phyloP scores from a whole-genome alignment of 768 basidiomycete genomes.

The Tulasnella sp. region DNA sequence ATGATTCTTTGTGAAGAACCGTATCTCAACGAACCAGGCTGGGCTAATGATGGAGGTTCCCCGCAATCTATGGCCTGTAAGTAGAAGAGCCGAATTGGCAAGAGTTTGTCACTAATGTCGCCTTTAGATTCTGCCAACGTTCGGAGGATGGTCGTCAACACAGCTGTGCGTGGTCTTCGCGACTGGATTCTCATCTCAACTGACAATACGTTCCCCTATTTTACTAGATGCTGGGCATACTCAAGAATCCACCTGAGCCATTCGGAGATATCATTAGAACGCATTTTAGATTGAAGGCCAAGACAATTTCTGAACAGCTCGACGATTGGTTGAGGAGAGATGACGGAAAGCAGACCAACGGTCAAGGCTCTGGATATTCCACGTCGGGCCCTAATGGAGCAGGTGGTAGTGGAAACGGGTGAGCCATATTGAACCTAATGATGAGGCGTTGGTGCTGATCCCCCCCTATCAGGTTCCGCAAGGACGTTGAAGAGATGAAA shows the following conservation, averaged over 20 bases:
- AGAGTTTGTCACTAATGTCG: not conserved
- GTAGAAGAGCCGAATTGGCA: conserved; percentile 19
- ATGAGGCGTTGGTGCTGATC: conserved; percentile 25
- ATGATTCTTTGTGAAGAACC: conserved; percentile 95
- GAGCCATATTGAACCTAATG: conserved; percentile 27
- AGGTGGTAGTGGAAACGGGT: conserved; percentile 7
- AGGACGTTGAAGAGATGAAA: conserved; percentile 45
- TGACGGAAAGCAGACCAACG: conserved; percentile 47
- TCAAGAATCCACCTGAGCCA: conserved; percentile 71
- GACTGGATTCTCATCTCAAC: not conserved
- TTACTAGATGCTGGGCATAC: conserved; percentile 65
- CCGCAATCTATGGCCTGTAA: conserved; percentile 65
- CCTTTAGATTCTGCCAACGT: conserved; percentile 76
- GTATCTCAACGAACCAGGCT: conserved; percentile 86
- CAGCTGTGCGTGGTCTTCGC: conserved; percentile 45
- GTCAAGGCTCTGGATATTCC: conserved; percentile 34
- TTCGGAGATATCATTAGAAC: conserved; percentile 80
- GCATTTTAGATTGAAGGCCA: conserved; percentile 79
- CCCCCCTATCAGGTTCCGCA: conserved; percentile 33
- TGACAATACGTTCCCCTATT: not conserved
- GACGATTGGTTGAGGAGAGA: conserved; percentile 67
- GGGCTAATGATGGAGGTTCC: conserved; percentile 60
- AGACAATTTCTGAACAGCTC: conserved; percentile 53
- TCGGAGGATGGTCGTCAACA: conserved; percentile 80
- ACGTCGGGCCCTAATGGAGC: not conserved